Evolutionary conservation across 257 asterid species (phyloP), one percentile per base, ranked within the genome.

Genomic region (Gentiana dahurica): DNA sequence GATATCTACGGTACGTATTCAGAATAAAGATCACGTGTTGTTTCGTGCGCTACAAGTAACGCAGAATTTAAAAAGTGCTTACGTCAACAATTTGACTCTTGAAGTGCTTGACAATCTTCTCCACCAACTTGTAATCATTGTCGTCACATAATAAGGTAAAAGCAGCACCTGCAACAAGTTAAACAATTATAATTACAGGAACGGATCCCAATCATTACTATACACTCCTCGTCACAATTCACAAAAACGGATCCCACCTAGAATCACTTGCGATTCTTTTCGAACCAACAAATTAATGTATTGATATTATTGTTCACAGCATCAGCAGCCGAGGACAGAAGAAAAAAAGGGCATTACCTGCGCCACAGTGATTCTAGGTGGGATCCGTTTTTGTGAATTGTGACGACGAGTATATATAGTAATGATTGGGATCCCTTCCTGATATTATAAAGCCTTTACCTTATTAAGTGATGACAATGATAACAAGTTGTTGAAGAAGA

Each of bases 31-130:
- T 41, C 9, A 2, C 9, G 46, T 41, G 46, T 10, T 4, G 46
- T 24, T 24, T 24, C 24, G 24, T 24, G 24, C 24, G 24, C 24
- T 24, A 24, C 24, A 24, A 24, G 24, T 24, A 24, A 15, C 24
- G 24, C 24, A 15, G 24, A 15, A 24, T 24, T 41, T 5, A 10
- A 41, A 5, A 9, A 55, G 41, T 43, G 41, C 54, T 58, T 60
- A 79, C 95, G 91, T 83, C 85, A 5, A 64, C 55, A 61, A 69
- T 57, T 45, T 52, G 68, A 58, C 76, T 3, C 50, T 81, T 71
- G 58, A 81, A 87, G 72, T 87, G 62, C 41, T 43, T 64, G 80
- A 77, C 86, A 57, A 87, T 84, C 83, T 79, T 81, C 54, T 49
- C 58, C 82, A 79, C 71, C 45, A 75, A 15, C 57, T 38, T 57